These are phyloP conservation scores for Rhazya stricta DNA, from an alignment of 257 asterid genomes.

Conservation along the genomic window DNA sequence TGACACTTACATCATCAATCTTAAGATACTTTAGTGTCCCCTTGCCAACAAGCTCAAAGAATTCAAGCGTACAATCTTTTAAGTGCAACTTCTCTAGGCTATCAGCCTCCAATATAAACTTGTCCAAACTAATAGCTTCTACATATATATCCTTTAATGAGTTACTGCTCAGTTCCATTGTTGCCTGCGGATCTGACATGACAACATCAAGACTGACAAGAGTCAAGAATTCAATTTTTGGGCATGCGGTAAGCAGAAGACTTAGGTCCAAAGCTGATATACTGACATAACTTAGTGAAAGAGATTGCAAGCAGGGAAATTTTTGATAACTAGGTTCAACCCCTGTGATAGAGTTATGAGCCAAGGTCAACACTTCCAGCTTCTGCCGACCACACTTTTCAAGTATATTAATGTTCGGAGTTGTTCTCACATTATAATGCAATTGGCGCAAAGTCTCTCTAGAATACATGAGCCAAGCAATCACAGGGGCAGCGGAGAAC, in stretches of 20 bases:
- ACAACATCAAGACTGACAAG: constrained; percentile 68
- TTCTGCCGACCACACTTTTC: constrained; percentile 86
- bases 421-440: constrained; percentile 67
- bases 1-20: constrained; percentile 89
- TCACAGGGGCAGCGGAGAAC: constrained; percentile 74
- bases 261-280: constrained; percentile 77
- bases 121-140: constrained; percentile 89
- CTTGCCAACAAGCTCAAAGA: constrained; percentile 75
- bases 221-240: constrained; percentile 52
- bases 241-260: constrained; percentile 70
- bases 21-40: constrained; percentile 60
- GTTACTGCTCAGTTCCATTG: constrained; percentile 64
- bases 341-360: constrained; percentile 73
- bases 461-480: constrained; percentile 92
- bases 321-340: constrained; percentile 81
- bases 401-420: constrained; percentile 72
- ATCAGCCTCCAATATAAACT: constrained; percentile 76
- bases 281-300: constrained; percentile 68
- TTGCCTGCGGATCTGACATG: constrained; percentile 81
- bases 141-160: constrained; percentile 71
- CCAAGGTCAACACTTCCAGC: constrained; percentile 70
- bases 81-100: constrained; percentile 73
- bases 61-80: constrained; percentile 84
- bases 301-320: constrained; percentile 59
- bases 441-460: constrained; percentile 71